Evolutionary conservation across 495 filamentous ascomycete species (phyloP), one percentile per base, ranked within the genome.

Genomic region (Tricharina praecox): DNA sequence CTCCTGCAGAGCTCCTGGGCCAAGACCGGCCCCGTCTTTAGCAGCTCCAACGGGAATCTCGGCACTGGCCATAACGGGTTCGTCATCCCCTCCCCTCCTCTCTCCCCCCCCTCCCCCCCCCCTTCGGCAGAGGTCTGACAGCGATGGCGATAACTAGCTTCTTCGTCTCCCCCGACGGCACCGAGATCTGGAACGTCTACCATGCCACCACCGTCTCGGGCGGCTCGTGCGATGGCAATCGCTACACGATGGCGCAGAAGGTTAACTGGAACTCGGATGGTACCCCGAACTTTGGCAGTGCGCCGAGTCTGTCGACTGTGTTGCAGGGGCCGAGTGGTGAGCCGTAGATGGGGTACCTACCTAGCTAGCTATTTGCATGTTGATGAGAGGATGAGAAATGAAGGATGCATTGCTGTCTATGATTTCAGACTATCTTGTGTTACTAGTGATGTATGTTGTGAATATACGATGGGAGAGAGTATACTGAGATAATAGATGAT

Each of bases 61-160:
- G 73, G 73, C 1, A 67, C 72, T 0, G 73, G 71, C 0, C 70
- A 73, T 39, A 75, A 76, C 53, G 61, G 62, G 48, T 66, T 52
- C 44, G 59, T 62, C n/a, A n/a, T n/a, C n/a, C n/a, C n/a, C n/a
- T n/a, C n/a, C n/a, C n/a, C n/a, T n/a, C n/a, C n/a, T n/a, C n/a
- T n/a, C n/a, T n/a, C n/a, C n/a, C n/a, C n/a, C n/a, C n/a, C n/a
- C n/a, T n/a, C n/a, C n/a, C n/a, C n/a, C n/a, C n/a, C n/a, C 36
- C 38, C 40, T 34, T 46, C 47, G 38, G n/a, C n/a, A 4, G 5
- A 10, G 24, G 19, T 52, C 18, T 36, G 26, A 2, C 23, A 10
- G 35, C 20, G 13, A 24, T 4, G 10, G 2, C 42, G 11, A 38
- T 44, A 28, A 13, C 10, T 50, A 60, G 58, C 13, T 71, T 73